Base-by-base conservation (phyloP, 1,284 basidiomycete genomes). In the Sanguinoderma infundibulare region DNA sequence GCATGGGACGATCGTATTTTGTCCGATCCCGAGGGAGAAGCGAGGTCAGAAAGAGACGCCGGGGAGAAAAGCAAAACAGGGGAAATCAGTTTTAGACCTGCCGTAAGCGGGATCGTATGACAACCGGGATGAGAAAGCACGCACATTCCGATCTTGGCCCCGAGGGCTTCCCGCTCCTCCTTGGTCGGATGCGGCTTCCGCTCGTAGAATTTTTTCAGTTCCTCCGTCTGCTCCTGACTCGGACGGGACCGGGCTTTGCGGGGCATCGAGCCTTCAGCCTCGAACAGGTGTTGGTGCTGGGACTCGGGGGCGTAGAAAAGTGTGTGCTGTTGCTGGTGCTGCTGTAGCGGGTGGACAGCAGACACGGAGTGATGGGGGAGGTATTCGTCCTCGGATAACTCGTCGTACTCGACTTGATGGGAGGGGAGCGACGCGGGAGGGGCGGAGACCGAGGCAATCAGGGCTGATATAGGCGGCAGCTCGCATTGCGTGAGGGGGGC, bases 141-240 rank as follows among this genome's bases (percentile, higher is more conserved):
- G 71, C 75, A 91, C 90, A 91, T 90, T 76, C 87, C 88, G 73
- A 90, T 87, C 70, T 80, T 82, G 61, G 83, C 79, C 12, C 89
- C 85, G 34, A 92, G 78, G 36, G 78, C 77, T 72, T 87, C 83
- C 53, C 87, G 79, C 63, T 89, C 84, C 62, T 91, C 88, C 62
- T 81, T 81, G 3, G 84, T 82, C 22, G 90, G 90, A 69, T 90
- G 88, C 50, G 84, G 79, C 62, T 86, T 87, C 51, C 76, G 71
- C 61, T 81, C 80, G 69, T 90, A 91, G 22, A 87, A 76, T 60
- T 83, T 85, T 72, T 81, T 81, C 57, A 91, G 82, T 70, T 89
- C 84, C 30, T 91, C 87, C 6, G 81, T 82, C 70, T 91, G 90
- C 59, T 83, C 82, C 56, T 79, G 70, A 40, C 86, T 80, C n/a